A percentile compares a stretch with the other conserved stretches of the same genome.
phyloP scores from a whole-genome alignment of 139 green algal species.

The Spirogloea muscicola region DNA sequence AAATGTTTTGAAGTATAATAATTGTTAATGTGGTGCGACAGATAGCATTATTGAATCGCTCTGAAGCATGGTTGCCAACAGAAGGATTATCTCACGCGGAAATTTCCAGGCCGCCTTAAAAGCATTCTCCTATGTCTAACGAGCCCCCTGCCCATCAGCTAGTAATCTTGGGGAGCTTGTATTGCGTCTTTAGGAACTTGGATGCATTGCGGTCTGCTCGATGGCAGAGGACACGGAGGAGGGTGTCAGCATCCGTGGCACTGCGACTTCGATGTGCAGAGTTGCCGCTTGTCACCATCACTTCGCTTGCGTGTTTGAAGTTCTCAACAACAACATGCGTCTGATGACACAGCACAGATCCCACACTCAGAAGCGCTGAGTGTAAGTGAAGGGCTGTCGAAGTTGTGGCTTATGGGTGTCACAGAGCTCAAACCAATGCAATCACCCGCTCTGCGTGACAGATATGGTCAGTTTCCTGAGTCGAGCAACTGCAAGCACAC shows the following conservation, averaged over 20 bases:
- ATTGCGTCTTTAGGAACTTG: slow-evolving; percentile 48
- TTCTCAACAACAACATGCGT: slow-evolving; percentile 17
- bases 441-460: neutral
- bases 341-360: neutral
- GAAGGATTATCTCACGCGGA: too few species aligned
- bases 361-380: neutral
- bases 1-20: too few species aligned
- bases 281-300: neutral
- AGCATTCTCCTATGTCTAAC: too few species aligned
- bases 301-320: slow-evolving; percentile 14
- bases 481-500: neutral
- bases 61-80: too few species aligned
- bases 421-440: slow-evolving; percentile 7
- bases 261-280: neutral
- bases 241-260: slow-evolving; percentile 7
- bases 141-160: too few species aligned
- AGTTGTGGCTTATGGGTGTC: neutral
- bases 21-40: too few species aligned
- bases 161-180: slow-evolving; percentile 32
- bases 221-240: slow-evolving; percentile 47
- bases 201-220: slow-evolving; percentile 37
- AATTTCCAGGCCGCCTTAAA: too few species aligned
- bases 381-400: neutral
- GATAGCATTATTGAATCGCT: too few species aligned
- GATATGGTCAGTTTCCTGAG: neutral